Evolutionary conservation across 2,329 filamentous ascomycete genomes (phyloP).

Genomic region (Corniculantispora saksenae): DNA sequence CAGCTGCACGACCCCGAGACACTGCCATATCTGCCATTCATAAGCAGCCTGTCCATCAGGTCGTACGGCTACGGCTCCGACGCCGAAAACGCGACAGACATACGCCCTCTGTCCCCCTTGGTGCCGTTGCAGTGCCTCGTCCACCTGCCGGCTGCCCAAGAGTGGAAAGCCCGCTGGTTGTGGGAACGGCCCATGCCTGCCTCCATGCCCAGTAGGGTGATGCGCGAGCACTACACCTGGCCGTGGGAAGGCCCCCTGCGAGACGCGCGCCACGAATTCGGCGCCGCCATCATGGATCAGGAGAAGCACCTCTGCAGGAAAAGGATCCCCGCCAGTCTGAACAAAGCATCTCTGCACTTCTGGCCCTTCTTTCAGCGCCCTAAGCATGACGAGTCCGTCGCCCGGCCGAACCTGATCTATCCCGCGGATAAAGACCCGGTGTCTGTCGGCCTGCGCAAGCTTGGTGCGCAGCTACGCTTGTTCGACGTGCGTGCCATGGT

Average conservation of each 20-base stretch:
- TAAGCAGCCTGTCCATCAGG: constrained; percentile 19
- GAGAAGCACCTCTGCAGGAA: not conserved
- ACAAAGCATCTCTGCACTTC: constrained; percentile 24
- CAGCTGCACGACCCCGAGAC: constrained; percentile 23
- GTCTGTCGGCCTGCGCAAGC: constrained; percentile 24
- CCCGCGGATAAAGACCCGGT: constrained; percentile 25
- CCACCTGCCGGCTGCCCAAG: constrained; percentile 25
- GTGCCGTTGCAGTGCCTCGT: constrained; percentile 27
- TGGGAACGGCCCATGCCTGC: constrained; percentile 26
- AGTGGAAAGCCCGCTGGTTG: constrained; percentile 25
- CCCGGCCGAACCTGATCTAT: constrained; percentile 24
- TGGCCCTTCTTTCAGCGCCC: constrained; percentile 5
- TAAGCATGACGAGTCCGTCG: constrained; percentile 19
- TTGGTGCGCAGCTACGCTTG: constrained; percentile 24
- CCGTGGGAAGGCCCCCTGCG: constrained; percentile 29
- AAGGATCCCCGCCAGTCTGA: constrained; percentile 22
- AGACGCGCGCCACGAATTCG: constrained; percentile 30
- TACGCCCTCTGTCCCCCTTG: constrained; percentile 26
- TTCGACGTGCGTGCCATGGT: constrained; percentile 27
- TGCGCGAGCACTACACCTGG: constrained; percentile 22
- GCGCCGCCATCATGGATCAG: constrained; percentile 22
- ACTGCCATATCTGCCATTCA: constrained; percentile 23
- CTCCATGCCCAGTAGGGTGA: constrained; percentile 16
- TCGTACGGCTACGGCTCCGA: not conserved
- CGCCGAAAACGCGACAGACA: constrained; percentile 6